Conservation (phyloP, 129 eudicot genomes). For the Flaveria sonorensis region DNA sequence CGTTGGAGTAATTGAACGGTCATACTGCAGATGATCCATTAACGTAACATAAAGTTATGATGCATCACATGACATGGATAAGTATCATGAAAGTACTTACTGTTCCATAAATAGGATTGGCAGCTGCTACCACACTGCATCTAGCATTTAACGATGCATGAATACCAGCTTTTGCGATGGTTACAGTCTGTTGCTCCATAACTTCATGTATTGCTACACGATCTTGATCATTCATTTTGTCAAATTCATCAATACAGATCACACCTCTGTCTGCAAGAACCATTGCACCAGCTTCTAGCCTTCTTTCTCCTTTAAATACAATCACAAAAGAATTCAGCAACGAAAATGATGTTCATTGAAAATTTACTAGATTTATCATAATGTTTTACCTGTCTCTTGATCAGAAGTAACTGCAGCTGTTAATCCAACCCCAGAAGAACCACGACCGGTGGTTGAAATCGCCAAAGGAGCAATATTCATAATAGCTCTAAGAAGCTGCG, state of each 20-base stretch:
- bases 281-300: conserved; percentile 99
- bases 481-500: conserved; percentile 95
- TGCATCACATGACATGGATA: neutral
- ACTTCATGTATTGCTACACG: conserved; percentile 99
- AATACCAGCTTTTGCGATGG: conserved; percentile 98
- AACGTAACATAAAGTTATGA: conserved; percentile 22
- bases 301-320: conserved; percentile 70
- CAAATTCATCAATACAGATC: conserved; percentile 97
- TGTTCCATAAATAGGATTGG: conserved; percentile 98
- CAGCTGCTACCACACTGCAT: conserved; percentile 99
- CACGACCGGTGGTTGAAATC: conserved; percentile 97
- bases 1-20: conserved; percentile 96
- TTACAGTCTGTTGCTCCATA: conserved; percentile 99
- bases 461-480: conserved; percentile 98
- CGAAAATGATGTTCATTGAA: neutral
- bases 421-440: conserved; percentile 99
- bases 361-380: neutral
- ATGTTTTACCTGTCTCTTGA: conserved; percentile 87
- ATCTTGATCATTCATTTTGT: conserved; percentile 98
- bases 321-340: neutral
- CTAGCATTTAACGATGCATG: conserved; percentile 97
- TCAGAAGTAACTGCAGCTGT: conserved; percentile 99
- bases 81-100: conserved; percentile 45
- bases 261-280: conserved; percentile 99
- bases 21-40: conserved; percentile 60